Percentiles rank a stretch among this genome's conserved stretches.
Evolutionary conservation across 2,329 filamentous ascomycete genomes (phyloP).

Genomic region (Diaporthe aspalathi): DNA sequence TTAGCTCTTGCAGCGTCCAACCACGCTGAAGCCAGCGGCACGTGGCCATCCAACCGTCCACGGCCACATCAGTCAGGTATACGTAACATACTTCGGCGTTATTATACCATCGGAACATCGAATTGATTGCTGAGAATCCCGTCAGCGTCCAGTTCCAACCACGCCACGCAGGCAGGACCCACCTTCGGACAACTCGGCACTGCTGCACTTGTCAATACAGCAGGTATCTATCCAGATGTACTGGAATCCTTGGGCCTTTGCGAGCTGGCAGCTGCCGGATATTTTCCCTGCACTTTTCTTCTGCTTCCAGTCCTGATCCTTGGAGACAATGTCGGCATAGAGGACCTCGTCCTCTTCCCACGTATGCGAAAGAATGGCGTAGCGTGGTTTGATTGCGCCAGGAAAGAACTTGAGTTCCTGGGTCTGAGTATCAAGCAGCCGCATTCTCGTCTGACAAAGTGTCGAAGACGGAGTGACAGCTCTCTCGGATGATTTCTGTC

Average conservation of each 20-base stretch:
- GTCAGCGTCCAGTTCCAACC: neutral
- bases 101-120: slow-evolving; percentile 11
- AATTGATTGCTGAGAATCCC: neutral
- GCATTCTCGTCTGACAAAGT: slow-evolving; percentile 7
- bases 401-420: neutral
- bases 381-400: neutral
- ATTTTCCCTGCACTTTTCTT: neutral
- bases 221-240: slow-evolving; percentile 25
- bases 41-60: neutral
- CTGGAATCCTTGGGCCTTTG: neutral
- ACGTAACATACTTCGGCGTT: neutral
- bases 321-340: neutral
- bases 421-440: slow-evolving; percentile 17
- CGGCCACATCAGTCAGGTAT: slow-evolving; percentile 25
- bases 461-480: neutral
- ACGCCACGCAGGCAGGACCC: neutral
- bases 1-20: slow-evolving; percentile 37
- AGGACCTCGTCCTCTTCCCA: neutral
- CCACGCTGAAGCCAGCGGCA: slow-evolving; percentile 26
- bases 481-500: neutral
- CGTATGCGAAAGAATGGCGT: slow-evolving; percentile 5
- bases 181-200: neutral
- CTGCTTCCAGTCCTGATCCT: neutral
- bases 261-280: neutral
- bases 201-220: slow-evolving; percentile 24